Conservation (phyloP, 768 basidiomycete genomes). For the Kwoniella europaea region DNA sequence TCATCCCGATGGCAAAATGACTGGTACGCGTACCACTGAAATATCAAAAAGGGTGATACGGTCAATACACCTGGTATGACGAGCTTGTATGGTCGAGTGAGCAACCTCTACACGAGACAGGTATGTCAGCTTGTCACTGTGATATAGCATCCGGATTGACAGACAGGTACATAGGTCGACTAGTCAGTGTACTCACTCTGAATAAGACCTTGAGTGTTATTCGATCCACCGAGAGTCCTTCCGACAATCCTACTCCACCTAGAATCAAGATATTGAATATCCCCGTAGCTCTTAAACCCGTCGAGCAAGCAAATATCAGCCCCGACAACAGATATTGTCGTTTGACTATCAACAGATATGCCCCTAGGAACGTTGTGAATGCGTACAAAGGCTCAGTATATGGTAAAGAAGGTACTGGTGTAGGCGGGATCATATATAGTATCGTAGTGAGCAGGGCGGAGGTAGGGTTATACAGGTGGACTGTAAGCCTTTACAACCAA, state of each 20-base stretch:
- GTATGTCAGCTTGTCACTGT: not conserved
- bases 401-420: slow-evolving; percentile 74
- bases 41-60: slow-evolving; percentile 70
- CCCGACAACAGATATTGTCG: slow-evolving; percentile 24
- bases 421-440: slow-evolving; percentile 78
- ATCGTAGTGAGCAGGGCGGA: slow-evolving; percentile 69
- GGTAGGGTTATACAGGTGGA: slow-evolving; percentile 64
- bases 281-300: slow-evolving; percentile 49
- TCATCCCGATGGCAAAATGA: slow-evolving; percentile 65
- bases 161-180: not conserved
- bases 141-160: not conserved
- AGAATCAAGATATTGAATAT: slow-evolving; percentile 41
- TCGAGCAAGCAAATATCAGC: slow-evolving; percentile 39
- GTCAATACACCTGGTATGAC: slow-evolving; percentile 62
- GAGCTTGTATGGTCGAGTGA: slow-evolving; percentile 3
- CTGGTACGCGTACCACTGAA: slow-evolving; percentile 72
- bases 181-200: slow-evolving; percentile 1
- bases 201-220: not conserved
- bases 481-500: slow-evolving; percentile 60
- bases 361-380: slow-evolving; percentile 74
- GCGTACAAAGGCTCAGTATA: slow-evolving; percentile 90
- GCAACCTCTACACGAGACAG: not conserved
- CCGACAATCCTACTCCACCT: slow-evolving; percentile 29
- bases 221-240: not conserved
- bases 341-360: slow-evolving; percentile 26